These are phyloP conservation scores for Ophiostoma fasciatum DNA, from an alignment of 2,329 filamentous ascomycete genomes.

Conservation along the genomic window DNA sequence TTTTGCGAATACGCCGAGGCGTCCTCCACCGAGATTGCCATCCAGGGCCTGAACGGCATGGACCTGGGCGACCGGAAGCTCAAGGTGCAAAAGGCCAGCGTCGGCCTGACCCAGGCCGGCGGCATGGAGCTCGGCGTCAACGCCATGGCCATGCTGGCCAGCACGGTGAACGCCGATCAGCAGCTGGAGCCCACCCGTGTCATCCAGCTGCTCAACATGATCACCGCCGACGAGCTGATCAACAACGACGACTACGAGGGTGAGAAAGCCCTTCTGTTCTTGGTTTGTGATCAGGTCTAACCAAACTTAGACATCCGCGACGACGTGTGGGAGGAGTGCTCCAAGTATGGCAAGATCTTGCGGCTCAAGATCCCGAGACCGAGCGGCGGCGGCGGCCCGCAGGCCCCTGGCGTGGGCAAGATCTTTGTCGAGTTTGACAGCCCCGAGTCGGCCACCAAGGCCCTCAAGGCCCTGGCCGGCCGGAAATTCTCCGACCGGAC, in stretches of 20 bases:
- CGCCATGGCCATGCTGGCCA: constrained; percentile 94
- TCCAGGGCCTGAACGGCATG: constrained; percentile 87
- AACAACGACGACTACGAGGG: constrained; percentile 93
- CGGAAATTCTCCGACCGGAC: constrained; percentile 94
- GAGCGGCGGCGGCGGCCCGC: constrained; percentile 65
- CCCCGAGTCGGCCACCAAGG: constrained; percentile 64
- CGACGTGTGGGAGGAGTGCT: constrained; percentile 84
- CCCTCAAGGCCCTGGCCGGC: constrained; percentile 77
- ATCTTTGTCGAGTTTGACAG: constrained; percentile 92
- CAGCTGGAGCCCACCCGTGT: constrained; percentile 69
- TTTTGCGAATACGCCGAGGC: constrained; percentile 91
- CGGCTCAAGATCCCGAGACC: constrained; percentile 92
- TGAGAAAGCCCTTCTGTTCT: too few relatives aligned
- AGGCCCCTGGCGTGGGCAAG: constrained; percentile 85
- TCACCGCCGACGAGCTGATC: constrained; percentile 86
- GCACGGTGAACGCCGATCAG: constrained; percentile 64
- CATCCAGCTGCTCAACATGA: constrained; percentile 93
- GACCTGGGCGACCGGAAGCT: constrained; percentile 77
- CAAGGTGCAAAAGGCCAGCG: constrained; percentile 76
- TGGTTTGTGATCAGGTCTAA: too few relatives aligned
- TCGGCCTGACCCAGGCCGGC: constrained; percentile 83
- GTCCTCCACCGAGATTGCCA: constrained; percentile 62
- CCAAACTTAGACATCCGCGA: constrained; percentile 70
- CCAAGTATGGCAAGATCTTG: constrained; percentile 72
- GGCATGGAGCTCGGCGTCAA: constrained; percentile 93